Percentiles rank a stretch among this genome's conserved stretches.
phyloP scores from a whole-genome alignment of 805 yeast species.

The Wickerhamomyces sydowiorum region DNA sequence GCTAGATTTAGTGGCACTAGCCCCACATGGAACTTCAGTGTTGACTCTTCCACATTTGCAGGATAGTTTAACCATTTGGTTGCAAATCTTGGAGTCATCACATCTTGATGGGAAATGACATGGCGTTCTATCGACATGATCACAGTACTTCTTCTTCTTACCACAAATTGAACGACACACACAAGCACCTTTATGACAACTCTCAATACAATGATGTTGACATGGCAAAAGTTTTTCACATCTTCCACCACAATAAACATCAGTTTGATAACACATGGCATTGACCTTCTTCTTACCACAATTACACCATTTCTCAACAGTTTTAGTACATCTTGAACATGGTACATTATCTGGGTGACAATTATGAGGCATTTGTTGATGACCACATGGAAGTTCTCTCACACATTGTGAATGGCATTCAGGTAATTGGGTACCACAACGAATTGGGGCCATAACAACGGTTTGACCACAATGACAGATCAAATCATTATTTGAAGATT shows the following conservation, averaged over 20 bases:
- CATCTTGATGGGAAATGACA: conserved; percentile 64
- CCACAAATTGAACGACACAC: conserved; percentile 60
- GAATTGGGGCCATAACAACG: conserved; percentile 70
- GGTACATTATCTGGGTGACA: conserved; percentile 63
- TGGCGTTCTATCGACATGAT: conserved; percentile 54
- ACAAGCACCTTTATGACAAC: conserved; percentile 63
- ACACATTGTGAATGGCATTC: conserved; percentile 63
- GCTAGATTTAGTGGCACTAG: conserved; percentile 30
- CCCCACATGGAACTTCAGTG: conserved; percentile 50
- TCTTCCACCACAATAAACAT: conserved; percentile 60
- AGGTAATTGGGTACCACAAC: conserved; percentile 72
- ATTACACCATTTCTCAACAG: conserved; percentile 51
- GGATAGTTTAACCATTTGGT: conserved; percentile 38
- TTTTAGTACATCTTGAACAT: conserved; percentile 75
- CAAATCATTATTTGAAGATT: conserved; percentile 73
- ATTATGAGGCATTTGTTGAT: conserved; percentile 57
- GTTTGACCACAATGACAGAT: conserved; percentile 80
- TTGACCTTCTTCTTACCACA: conserved; percentile 55
- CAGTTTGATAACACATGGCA: conserved; percentile 63
- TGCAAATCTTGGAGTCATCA: conserved; percentile 46
- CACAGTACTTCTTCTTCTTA: conserved; percentile 47
- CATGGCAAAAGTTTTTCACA: conserved; percentile 53
- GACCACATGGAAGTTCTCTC: conserved; percentile 60
- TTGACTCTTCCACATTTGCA: conserved; percentile 64
- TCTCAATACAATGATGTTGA: conserved; percentile 43